Base-by-base conservation (phyloP, 2,329 filamentous ascomycete species). In the Stenocarpella maydis region DNA sequence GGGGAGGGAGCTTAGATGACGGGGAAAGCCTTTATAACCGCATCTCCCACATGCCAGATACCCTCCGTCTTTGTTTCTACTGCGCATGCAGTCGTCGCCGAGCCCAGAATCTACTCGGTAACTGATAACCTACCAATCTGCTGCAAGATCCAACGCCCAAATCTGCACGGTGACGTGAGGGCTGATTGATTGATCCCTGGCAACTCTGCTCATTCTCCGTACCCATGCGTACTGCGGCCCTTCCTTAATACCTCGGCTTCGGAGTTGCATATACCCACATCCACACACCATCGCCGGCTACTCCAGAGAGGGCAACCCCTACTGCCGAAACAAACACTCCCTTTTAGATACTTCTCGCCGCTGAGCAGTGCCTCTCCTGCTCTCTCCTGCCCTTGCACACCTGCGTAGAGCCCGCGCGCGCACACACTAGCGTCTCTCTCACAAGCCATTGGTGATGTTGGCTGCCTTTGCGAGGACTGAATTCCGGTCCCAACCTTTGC, bases 391-490 rank as follows among this genome's bases (percentile, higher is more conserved):
- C 7, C 34, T 7, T 39, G 37, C n/a, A 21, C 34, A 19, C 21
- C 34, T 17, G 39, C 41, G 47, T 64, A 67, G 50, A 67, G 41
- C 47, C 41, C 19, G 24, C 54, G 45, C n/a, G 28, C 5, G 10
- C 9, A 37, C 34, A 37, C 34, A 37, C 58, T 26, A 45, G 9
- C 45, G 31, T 45, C 37, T 58, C 52, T 45, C 10, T 67, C 43
- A 49, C 24, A 67, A 69, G 52, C 52, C 50, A 70, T 74, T 76
- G 73, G 77, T 70, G 71, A 80, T 80, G 79, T 80, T 80, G 75
- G 74, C 78, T 70, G 74, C 77, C 50, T 75, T 79, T 72, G 77
- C 76, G 69, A 73, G 79, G 72, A 76, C 75, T 75, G 77, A 79
- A 75, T 76, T 78, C 73, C 76, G 77, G 76, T 79, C 78, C 70